Conservation (phyloP, 179 eudicot genomes). For the Carnegiea gigantea region DNA sequence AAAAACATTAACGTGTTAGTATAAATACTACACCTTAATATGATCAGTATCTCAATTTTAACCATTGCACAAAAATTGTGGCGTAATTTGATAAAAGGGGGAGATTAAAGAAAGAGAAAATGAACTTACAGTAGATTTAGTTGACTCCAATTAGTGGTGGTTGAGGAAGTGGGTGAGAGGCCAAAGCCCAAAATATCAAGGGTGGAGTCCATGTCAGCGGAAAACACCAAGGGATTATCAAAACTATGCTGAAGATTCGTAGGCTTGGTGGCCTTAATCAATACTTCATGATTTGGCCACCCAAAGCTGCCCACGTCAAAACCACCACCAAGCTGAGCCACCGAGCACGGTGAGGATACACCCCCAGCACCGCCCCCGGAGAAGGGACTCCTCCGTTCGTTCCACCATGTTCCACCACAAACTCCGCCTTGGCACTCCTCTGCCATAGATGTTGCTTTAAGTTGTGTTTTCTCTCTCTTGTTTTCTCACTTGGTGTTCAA, state of each 20-base stretch:
- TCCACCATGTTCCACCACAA: conserved; percentile 55
- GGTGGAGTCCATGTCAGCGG: conserved; percentile 31
- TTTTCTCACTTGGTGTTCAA: conserved; percentile 12
- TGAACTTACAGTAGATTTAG: conserved; percentile 33
- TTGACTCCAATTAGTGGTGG: conserved; percentile 53
- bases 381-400: conserved; percentile 39
- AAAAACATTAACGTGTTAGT: background rate
- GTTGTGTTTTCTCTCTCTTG: background rate
- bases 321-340: conserved; percentile 25
- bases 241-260: background rate
- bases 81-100: background rate
- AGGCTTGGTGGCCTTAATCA: conserved; percentile 18
- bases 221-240: conserved; percentile 28
- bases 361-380: conserved; percentile 22
- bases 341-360: conserved; percentile 46
- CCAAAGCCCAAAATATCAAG: conserved; percentile 48
- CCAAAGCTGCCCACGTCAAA: conserved; percentile 41
- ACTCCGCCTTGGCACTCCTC: conserved; percentile 48
- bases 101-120: background rate
- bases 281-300: conserved; percentile 31
- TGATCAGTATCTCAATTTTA: background rate
- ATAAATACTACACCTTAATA: background rate
- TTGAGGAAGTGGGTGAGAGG: conserved; percentile 35
- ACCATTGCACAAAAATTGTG: background rate
- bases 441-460: conserved; percentile 28